Base-by-base conservation (phyloP, 129 eudicot genomes). In the Escallonia herrerae region DNA sequence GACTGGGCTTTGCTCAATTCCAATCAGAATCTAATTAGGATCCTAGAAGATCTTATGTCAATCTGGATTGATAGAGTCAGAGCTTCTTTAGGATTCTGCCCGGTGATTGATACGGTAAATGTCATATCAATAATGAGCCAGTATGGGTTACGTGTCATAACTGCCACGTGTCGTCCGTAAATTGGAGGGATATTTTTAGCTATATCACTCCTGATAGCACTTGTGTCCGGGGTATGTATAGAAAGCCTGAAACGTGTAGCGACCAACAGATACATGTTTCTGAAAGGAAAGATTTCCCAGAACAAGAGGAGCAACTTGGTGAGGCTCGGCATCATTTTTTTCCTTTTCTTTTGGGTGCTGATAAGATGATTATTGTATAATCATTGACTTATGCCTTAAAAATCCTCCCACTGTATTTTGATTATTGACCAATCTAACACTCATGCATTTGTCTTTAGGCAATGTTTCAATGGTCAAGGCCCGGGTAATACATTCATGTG, bases 191-290 rank as follows among this genome's bases (percentile, higher is more conserved):
- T n/a, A n/a, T n/a, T n/a, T n/a, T n/a, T n/a, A n/a, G n/a, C n/a
- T n/a, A n/a, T n/a, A n/a, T n/a, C n/a, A 58, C 64, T 45, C 64
- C 56, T 68, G 73, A 56, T 57, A 56, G 73, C 44, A 42, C 64
- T 68, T 57, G 63, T 10, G 64, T 56, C 15, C 64, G 33, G 49
- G 60, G 14, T 39, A 54, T 66, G 8, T 3, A 5, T 8, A 40
- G 61, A 15, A 51, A 51, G 40, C 15, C 71, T 40, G 59, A 53
- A 42, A 41, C 8, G n/a, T 41, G 5, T 46, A 63, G 55, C 56
- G 45, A 9, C 42, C 38, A 5, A 8, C 7, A 13, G 62, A 40
- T 40, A 42, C 22, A 40, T 6, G 54, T 10, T 58, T 45, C 73
- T 38, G 58, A 57, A 47, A 46, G 13, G 5, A 69, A 69, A 13